A percentile compares a stretch with the other conserved stretches of the same genome.
These are phyloP conservation scores for Trichosporon ovoides DNA, from an alignment of 1,284 basidiomycete genomes.

Conservation along the genomic window DNA sequence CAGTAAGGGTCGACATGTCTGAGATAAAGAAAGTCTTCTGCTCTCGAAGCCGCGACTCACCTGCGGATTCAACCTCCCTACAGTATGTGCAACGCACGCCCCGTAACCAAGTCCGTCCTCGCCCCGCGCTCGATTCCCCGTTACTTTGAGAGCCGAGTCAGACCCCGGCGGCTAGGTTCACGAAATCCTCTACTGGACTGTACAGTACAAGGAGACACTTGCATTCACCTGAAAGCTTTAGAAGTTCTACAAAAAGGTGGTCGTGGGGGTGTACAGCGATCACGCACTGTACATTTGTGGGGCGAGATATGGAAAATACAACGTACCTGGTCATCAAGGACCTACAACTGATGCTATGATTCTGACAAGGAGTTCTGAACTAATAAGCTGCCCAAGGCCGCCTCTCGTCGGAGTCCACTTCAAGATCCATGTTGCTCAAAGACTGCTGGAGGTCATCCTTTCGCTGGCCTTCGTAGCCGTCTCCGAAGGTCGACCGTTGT, in stretches of 20 bases:
- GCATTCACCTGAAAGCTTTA: slow-evolving; percentile 6
- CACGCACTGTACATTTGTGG: neutral
- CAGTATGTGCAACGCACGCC: too few relatives aligned
- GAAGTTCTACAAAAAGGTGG: neutral
- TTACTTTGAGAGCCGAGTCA: too few relatives aligned
- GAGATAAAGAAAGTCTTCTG: too few relatives aligned
- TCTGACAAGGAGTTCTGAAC: neutral
- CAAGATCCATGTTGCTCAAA: slow-evolving; percentile 33
- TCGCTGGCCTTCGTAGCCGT: neutral
- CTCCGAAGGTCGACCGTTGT: neutral
- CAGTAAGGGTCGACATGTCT: too few relatives aligned
- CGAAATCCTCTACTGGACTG: too few relatives aligned
- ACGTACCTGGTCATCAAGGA: neutral
- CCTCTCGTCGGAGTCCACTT: slow-evolving; percentile 13
- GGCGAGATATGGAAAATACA: slow-evolving; percentile 1
- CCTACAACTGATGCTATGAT: neutral
- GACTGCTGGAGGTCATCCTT: slow-evolving; percentile 28
- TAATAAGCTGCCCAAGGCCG: slow-evolving; percentile 10
- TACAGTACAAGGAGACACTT: too few relatives aligned
- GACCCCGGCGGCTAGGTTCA: too few relatives aligned
- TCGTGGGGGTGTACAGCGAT: too few relatives aligned
- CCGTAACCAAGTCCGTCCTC: too few relatives aligned
- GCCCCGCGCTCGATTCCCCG: too few relatives aligned
- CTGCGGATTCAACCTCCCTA: too few relatives aligned
- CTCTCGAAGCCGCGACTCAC: too few relatives aligned